Conservation (phyloP, 2,329 filamentous ascomycete genomes). For the Alternaria dauci region DNA sequence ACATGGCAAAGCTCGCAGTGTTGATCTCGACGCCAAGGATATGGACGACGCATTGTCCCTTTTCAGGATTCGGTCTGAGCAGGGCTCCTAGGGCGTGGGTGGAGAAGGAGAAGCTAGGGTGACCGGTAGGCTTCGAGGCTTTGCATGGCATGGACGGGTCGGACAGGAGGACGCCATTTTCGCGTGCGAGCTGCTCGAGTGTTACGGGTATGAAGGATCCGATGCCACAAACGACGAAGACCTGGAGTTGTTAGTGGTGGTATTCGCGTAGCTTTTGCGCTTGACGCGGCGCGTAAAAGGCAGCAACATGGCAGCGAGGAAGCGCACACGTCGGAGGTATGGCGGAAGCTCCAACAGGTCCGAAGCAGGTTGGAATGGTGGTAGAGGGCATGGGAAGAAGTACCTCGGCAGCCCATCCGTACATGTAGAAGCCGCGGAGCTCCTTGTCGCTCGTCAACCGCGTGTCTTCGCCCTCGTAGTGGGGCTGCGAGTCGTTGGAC, state of each 20-base stretch:
- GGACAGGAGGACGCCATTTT: constrained; percentile 85
- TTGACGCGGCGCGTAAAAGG: not conserved
- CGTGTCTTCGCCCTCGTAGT: constrained; percentile 84
- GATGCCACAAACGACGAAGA: constrained; percentile 90
- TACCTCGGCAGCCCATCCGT: constrained; percentile 89
- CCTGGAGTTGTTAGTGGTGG: constrained; percentile 50
- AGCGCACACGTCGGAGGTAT: not conserved
- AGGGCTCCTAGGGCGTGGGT: constrained; percentile 23
- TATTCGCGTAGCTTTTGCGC: not conserved
- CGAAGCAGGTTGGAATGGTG: not conserved
- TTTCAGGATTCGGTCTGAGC: constrained; percentile 37
- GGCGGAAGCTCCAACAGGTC: not conserved
- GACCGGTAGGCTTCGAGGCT: constrained; percentile 64
- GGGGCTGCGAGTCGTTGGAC: constrained; percentile 50
- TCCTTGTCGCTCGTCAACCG: constrained; percentile 88
- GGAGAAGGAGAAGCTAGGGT: constrained; percentile 31
- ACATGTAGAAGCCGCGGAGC: constrained; percentile 93
- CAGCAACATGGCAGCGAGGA: not conserved
- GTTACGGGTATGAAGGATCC: constrained; percentile 93
- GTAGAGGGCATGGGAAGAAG: not conserved
- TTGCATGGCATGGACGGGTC: constrained; percentile 80
- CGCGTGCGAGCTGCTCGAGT: constrained; percentile 89
- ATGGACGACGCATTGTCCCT: constrained; percentile 78
- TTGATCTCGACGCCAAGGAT: constrained; percentile 88
- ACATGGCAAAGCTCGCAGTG: constrained; percentile 97